phyloP scores from a whole-genome alignment of 768 basidiomycete species.

The Boletus rubescentipes region DNA sequence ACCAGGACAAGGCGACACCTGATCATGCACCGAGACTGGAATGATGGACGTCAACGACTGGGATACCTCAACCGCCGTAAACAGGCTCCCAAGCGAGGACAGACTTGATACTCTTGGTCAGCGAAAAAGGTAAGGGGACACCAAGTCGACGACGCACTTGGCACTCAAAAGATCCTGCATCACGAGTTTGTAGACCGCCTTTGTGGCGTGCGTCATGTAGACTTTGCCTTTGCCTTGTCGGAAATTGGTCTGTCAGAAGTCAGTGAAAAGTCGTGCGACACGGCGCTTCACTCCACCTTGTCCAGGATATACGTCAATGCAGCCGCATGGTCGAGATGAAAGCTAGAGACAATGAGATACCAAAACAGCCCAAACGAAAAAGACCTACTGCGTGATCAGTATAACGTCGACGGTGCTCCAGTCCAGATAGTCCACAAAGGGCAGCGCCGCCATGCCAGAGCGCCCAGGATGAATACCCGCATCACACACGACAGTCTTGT shows the following conservation, averaged over 20 bases:
- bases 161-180: slow-evolving; percentile 97
- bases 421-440: slow-evolving; percentile 93
- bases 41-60: slow-evolving; percentile 82
- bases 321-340: slow-evolving; percentile 96
- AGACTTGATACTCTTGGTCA: slow-evolving; percentile 34
- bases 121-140: neutral
- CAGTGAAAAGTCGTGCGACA: neutral
- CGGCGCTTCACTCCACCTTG: slow-evolving; percentile 55
- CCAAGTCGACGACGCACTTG: slow-evolving; percentile 51
- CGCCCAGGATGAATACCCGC: slow-evolving; percentile 93
- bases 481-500: slow-evolving; percentile 92
- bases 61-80: slow-evolving; percentile 72
- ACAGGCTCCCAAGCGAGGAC: slow-evolving; percentile 70
- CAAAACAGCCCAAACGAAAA: neutral
- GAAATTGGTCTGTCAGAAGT: slow-evolving; percentile 82
- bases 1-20: slow-evolving; percentile 86
- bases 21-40: slow-evolving; percentile 85
- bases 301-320: slow-evolving; percentile 95
- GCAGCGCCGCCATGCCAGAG: slow-evolving; percentile 88
- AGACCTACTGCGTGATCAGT: slow-evolving; percentile 86
- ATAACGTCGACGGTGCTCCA: slow-evolving; percentile 97
- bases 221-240: slow-evolving; percentile 93
- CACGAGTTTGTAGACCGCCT: slow-evolving; percentile 95
- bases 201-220: slow-evolving; percentile 99
- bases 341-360: slow-evolving; percentile 46